Conservation (phyloP, 2,329 filamentous ascomycete genomes). For the Sarocladium brachiariae region DNA sequence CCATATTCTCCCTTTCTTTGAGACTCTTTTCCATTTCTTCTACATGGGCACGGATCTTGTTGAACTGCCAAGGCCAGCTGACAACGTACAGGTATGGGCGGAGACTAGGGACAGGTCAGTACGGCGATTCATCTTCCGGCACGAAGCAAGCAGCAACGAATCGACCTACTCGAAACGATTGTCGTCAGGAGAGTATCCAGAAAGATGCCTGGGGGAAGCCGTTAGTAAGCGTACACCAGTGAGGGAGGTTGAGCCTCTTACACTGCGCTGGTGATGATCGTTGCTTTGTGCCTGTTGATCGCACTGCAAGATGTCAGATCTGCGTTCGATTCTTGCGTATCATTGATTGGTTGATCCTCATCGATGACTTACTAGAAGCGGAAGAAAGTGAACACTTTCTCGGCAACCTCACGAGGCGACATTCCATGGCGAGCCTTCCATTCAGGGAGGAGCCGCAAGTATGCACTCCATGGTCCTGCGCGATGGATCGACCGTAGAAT, state of each 20-base stretch:
- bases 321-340: background rate
- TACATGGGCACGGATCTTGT: conserved; percentile 32
- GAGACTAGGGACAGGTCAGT: conserved; percentile 20
- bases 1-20: conserved; percentile 3
- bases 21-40: conserved; percentile 23
- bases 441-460: conserved; percentile 30
- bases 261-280: conserved; percentile 45
- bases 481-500: conserved; percentile 32
- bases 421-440: conserved; percentile 27
- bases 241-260: background rate
- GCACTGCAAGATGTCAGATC: conserved; percentile 15
- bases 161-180: conserved; percentile 11
- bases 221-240: background rate
- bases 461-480: conserved; percentile 33
- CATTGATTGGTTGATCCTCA: background rate
- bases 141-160: background rate
- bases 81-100: conserved; percentile 35
- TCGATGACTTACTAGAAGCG: conserved; percentile 35
- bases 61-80: conserved; percentile 32
- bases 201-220: background rate
- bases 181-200: conserved; percentile 8
- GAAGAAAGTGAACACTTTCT: conserved; percentile 37
- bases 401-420: conserved; percentile 29
- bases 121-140: background rate
- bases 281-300: conserved; percentile 61